Conservation (phyloP, 148 eudicot genomes). For the Silene latifolia region DNA sequence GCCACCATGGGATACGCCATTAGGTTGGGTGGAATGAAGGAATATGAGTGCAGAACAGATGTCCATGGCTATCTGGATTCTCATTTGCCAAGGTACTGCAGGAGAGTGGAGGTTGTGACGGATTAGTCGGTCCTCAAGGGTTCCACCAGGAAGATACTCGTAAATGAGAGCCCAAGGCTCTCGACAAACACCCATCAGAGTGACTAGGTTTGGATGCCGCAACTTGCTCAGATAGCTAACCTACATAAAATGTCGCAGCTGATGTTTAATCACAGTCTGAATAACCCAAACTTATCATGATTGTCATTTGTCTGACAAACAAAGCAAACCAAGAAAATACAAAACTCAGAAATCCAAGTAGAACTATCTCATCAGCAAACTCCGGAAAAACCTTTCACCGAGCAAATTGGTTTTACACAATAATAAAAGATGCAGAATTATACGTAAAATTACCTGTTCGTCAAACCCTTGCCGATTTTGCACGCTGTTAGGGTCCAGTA, state of each 20-base stretch:
- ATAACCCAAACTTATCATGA: background rate
- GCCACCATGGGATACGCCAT: constrained; percentile 48
- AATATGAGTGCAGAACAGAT: constrained; percentile 75
- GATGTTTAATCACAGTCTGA: background rate
- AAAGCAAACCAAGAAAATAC: background rate
- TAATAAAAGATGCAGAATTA: background rate
- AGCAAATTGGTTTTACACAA: background rate
- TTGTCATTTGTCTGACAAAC: too few species aligned
- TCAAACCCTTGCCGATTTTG: constrained; percentile 60
- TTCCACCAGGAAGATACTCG: constrained; percentile 73
- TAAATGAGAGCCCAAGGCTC: constrained; percentile 61
- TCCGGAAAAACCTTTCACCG: background rate
- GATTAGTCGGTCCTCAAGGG: constrained; percentile 80
- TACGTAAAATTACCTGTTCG: constrained; percentile 51
- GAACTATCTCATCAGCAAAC: background rate
- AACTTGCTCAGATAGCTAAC: constrained; percentile 67
- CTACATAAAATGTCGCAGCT: constrained; percentile 25
- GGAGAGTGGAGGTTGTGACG: constrained; percentile 62
- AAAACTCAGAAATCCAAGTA: background rate
- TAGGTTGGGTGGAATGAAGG: constrained; percentile 63
- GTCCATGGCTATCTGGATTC: constrained; percentile 76
- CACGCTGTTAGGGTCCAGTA: constrained; percentile 39
- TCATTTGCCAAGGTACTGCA: constrained; percentile 71
- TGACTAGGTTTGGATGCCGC: constrained; percentile 79
- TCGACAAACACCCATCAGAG: constrained; percentile 77